These are phyloP conservation scores for Cavenderia fasciculata DNA, from an alignment of 78 protist species.

Conservation along the genomic window DNA sequence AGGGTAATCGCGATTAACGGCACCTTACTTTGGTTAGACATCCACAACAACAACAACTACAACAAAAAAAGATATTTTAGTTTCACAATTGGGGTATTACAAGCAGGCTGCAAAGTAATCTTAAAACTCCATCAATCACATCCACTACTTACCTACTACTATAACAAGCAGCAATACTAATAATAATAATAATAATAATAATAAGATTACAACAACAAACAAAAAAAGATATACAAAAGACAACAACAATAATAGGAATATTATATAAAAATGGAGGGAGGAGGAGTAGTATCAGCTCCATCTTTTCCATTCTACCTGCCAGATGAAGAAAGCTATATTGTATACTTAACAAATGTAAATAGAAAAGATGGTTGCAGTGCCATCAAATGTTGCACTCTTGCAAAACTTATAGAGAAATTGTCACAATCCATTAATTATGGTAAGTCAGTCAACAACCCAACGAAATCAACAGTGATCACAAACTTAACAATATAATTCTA, in stretches of 20 bases:
- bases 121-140: background rate
- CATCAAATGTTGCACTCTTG: slow-evolving; percentile 48
- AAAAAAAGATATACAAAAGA: no score
- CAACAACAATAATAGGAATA: no score
- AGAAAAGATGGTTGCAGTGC: slow-evolving; percentile 48
- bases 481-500: background rate
- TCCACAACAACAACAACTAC: no score
- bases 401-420: slow-evolving; percentile 53
- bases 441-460: background rate
- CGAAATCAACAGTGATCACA: background rate
- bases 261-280: no score
- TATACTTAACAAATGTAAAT: slow-evolving; percentile 33
- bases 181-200: no score
- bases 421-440: slow-evolving; percentile 33
- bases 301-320: slow-evolving; percentile 57
- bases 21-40: no score
- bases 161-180: background rate
- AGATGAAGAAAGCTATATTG: slow-evolving; percentile 41
- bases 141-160: background rate
- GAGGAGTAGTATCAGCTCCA: no score
- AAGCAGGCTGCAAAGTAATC: no score
- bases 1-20: no score
- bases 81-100: no score
- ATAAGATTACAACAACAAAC: no score
- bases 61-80: no score